phyloP scores from a whole-genome alignment of 1,139 yeast species.

The Lodderomyces beijingensis region DNA sequence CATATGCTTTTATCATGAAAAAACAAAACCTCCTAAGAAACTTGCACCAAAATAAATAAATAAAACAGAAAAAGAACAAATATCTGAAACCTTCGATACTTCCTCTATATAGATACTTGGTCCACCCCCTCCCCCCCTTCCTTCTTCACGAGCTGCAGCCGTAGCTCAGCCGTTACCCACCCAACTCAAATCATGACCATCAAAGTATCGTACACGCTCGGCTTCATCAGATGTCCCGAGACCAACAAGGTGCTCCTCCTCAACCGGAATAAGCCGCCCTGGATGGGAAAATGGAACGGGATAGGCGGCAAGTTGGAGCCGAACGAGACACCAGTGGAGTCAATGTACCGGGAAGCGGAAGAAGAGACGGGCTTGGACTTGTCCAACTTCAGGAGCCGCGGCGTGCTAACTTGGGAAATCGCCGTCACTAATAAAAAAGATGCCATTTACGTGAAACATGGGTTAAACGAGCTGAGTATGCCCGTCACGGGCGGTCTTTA shows the following conservation, averaged over 20 bases:
- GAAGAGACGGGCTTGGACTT: slow-evolving; percentile 43
- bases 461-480: not conserved
- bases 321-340: slow-evolving; percentile 32
- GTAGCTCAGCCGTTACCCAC: too few species aligned
- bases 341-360: slow-evolving; percentile 40
- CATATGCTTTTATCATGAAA: too few species aligned
- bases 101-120: too few species aligned
- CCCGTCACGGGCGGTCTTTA: slow-evolving; percentile 33
- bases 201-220: slow-evolving; percentile 32
- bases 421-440: not conserved
- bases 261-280: slow-evolving; percentile 43
- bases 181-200: too few species aligned
- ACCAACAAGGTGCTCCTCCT: slow-evolving; percentile 31
- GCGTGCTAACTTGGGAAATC: slow-evolving; percentile 36
- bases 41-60: too few species aligned
- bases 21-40: too few species aligned
- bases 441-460: not conserved
- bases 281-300: slow-evolving; percentile 54
- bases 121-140: too few species aligned
- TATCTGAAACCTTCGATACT: too few species aligned
- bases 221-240: slow-evolving; percentile 34
- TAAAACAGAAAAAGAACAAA: too few species aligned
- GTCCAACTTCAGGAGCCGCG: slow-evolving; percentile 28
- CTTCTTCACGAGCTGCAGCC: too few species aligned
- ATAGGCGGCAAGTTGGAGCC: slow-evolving; percentile 45